A percentile compares a stretch with the other conserved stretches of the same genome.
Conservation (phyloP, 345 rosid species). For the Excoecaria agallocha region DNA sequence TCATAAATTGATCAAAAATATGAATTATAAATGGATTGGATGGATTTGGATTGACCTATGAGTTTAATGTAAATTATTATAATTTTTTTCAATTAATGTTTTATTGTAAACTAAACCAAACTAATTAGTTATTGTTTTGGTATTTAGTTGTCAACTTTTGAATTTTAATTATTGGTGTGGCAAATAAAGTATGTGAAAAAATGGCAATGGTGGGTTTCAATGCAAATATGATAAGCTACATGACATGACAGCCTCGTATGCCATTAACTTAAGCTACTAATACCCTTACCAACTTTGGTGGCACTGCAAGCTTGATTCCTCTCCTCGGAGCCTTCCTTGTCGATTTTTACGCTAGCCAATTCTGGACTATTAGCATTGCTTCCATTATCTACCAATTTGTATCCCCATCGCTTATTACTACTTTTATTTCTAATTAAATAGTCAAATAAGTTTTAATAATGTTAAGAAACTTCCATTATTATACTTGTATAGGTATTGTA, state of each 20-base stretch:
- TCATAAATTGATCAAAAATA: too few relatives aligned
- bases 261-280: slow-evolving; percentile 91
- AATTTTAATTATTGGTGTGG: slow-evolving; percentile 30
- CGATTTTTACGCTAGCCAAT: slow-evolving; percentile 78
- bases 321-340: slow-evolving; percentile 83
- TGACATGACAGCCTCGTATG: slow-evolving; percentile 75
- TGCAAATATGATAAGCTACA: slow-evolving; percentile 85
- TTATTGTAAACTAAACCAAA: too few relatives aligned
- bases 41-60: too few relatives aligned
- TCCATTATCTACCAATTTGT: slow-evolving; percentile 79
- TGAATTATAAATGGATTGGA: too few relatives aligned
- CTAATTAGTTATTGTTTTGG: neutral
- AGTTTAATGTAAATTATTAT: too few relatives aligned
- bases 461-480: too few relatives aligned
- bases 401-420: slow-evolving; percentile 12
- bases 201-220: slow-evolving; percentile 80
- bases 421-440: neutral
- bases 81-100: too few relatives aligned
- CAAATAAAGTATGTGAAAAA: slow-evolving; percentile 84
- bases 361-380: slow-evolving; percentile 71
- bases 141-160: neutral
- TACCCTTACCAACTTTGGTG: slow-evolving; percentile 82
- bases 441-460: neutral
- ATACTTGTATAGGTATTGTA: too few relatives aligned
- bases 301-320: slow-evolving; percentile 80